A percentile compares a stretch with the other conserved stretches of the same genome.
Conservation (phyloP, 2,329 filamentous ascomycete species). For the Diaporthe eres region DNA sequence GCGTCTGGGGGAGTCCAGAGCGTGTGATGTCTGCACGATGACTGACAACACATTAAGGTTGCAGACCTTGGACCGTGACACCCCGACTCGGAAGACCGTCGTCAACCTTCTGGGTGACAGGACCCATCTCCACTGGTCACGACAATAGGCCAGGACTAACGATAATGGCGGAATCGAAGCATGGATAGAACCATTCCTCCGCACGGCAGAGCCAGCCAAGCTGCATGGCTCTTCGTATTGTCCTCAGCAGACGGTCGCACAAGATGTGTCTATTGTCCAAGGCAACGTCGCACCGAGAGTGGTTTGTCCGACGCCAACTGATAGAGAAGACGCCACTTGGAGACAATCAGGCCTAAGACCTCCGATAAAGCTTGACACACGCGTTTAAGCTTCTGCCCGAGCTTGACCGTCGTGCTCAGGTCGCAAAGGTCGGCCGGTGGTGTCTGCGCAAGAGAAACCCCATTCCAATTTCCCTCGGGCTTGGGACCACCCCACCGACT, state of each 20-base stretch:
- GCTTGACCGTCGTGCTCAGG: not conserved
- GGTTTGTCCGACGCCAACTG: conserved; percentile 8
- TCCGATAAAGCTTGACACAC: conserved; percentile 24
- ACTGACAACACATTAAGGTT: not conserved
- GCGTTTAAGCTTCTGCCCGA: conserved; percentile 27
- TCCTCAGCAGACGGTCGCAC: not conserved
- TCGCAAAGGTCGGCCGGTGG: conserved; percentile 19
- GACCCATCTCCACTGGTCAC: not conserved
- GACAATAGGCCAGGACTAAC: not conserved
- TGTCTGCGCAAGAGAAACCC: conserved; percentile 33
- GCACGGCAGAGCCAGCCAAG: not conserved
- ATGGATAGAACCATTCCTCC: not conserved
- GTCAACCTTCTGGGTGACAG: not conserved
- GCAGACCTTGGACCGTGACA: not conserved
- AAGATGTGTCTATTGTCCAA: conserved; percentile 12
- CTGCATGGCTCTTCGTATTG: conserved; percentile 22
- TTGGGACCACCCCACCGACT: conserved; percentile 23
- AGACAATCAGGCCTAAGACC: conserved; percentile 3
- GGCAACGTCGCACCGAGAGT: not conserved
- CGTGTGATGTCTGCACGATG: conserved; percentile 2
- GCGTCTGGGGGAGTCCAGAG: conserved; percentile 8
- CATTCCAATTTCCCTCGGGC: conserved; percentile 37
- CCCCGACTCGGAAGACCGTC: not conserved
- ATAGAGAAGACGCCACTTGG: conserved; percentile 16
- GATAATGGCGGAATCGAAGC: conserved; percentile 15